Percentiles rank a stretch among this genome's conserved stretches.
Evolutionary conservation across 352 stramenopile species (phyloP).

Genomic region (Phytopythium sindhum): DNA sequence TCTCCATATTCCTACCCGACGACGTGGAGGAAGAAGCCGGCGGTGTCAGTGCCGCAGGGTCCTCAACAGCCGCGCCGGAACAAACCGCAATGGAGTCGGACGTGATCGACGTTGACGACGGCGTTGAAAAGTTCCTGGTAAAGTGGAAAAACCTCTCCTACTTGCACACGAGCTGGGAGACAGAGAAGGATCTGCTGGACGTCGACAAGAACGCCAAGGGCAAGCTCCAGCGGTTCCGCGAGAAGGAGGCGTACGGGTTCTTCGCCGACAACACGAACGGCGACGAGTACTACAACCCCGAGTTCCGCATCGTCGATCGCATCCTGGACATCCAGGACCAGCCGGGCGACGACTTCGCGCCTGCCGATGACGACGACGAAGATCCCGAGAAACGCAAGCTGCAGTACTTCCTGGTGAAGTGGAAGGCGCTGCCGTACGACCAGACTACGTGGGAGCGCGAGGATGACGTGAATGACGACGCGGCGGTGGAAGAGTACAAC

Average conservation of each 20-base stretch:
- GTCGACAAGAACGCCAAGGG: conserved; percentile 83
- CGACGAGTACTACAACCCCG: conserved; percentile 90
- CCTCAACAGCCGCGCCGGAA: not conserved
- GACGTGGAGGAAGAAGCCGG: conserved; percentile 27
- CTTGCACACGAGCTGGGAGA: conserved; percentile 90
- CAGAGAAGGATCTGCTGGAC: conserved; percentile 72
- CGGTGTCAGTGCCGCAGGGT: too few relatives aligned
- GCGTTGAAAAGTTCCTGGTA: conserved; percentile 84
- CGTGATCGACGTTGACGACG: conserved; percentile 30
- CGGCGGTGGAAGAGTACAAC: conserved; percentile 79
- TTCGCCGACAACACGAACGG: conserved; percentile 50
- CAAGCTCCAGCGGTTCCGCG: conserved; percentile 85
- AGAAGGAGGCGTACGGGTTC: conserved; percentile 59
- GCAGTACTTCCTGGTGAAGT: conserved; percentile 99
- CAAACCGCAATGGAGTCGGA: conserved; percentile 7
- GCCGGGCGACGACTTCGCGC: conserved; percentile 63
- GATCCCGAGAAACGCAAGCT: conserved; percentile 22
- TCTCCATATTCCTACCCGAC: conserved; percentile 77
- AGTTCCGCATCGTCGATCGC: conserved; percentile 87
- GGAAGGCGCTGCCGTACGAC: conserved; percentile 97
- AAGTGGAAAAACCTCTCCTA: conserved; percentile 91
- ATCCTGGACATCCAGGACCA: conserved; percentile 85
- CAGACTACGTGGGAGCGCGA: conserved; percentile 98
- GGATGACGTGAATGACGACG: conserved; percentile 92
- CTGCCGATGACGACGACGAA: conserved; percentile 35